Evolutionary conservation across 352 stramenopile species (phyloP), one percentile per base, ranked within the genome.

Genomic region (Globisporangium heterothallicum): DNA sequence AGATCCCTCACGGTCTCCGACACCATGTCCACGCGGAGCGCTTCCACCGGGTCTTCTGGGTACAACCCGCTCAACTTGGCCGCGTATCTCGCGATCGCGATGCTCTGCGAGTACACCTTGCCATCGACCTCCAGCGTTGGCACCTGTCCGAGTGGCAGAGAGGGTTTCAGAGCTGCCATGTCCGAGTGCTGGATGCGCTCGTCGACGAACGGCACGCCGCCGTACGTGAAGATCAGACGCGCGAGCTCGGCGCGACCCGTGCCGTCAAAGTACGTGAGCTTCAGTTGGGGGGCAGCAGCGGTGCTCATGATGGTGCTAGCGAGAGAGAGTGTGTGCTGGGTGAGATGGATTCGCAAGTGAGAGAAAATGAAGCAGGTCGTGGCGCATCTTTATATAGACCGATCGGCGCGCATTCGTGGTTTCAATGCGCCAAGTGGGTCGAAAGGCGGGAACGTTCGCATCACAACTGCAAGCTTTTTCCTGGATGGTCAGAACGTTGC

Each of bases 241-340:
- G 68, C 60, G 36, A 86, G 48, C 59, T 86, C 73, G 18, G 56
- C 75, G 26, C 73, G 71, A 46, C 69, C 75, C 14, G 64, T 22
- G 38, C 60, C 41, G 35, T 68, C 40, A 51, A 85, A 87, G 70
- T 86, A 86, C 12, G 59, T 74, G 26, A 85, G 47, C 57, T 80
- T 74, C 40, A 72, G n/a, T n/a, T n/a, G n/a, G n/a, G n/a, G n/a
- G n/a, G n/a, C n/a, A n/a, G n/a, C n/a, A n/a, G n/a, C n/a, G n/a
- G n/a, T n/a, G n/a, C n/a, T n/a, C n/a, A n/a, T n/a, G n/a, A n/a
- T n/a, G n/a, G n/a, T n/a, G n/a, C n/a, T n/a, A n/a, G n/a, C n/a
- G n/a, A n/a, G n/a, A n/a, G n/a, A n/a, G n/a, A n/a, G n/a, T n/a
- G n/a, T n/a, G n/a, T n/a, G n/a, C n/a, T n/a, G n/a, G n/a, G n/a